Conservation (phyloP, 2,329 filamentous ascomycete species). For the Parascedosporium putredinis region DNA sequence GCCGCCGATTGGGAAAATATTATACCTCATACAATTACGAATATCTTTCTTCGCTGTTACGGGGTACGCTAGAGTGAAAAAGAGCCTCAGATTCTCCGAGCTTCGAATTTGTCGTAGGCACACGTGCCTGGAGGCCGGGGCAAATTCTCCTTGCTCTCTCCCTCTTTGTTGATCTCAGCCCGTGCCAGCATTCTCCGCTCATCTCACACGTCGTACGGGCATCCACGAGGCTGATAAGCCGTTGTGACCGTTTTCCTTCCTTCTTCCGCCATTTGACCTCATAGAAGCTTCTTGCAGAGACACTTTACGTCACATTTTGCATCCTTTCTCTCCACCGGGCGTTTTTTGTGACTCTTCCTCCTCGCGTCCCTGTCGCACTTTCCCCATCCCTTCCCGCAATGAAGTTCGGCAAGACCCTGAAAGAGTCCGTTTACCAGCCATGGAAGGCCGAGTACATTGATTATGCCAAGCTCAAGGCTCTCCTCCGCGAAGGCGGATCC, state of each 20-base stretch:
- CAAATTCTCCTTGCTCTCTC: background rate
- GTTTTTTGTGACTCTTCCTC: background rate
- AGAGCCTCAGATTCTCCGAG: too few species aligned
- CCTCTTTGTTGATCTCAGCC: too few species aligned
- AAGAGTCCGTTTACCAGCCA: slow-evolving; percentile 66
- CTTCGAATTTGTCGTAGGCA: background rate
- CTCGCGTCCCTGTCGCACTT: background rate
- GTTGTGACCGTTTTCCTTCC: too few species aligned
- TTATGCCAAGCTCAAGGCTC: slow-evolving; percentile 82
- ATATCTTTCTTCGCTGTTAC: background rate
- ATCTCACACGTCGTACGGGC: too few species aligned
- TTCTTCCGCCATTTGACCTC: too few species aligned
- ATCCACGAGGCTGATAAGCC: too few species aligned
- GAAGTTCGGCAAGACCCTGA: slow-evolving; percentile 88
- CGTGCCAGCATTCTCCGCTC: too few species aligned
- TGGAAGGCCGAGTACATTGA: slow-evolving; percentile 95
- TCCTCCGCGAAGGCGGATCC: slow-evolving; percentile 66
- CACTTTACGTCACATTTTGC: background rate
- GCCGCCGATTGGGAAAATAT: background rate
- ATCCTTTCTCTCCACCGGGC: background rate
- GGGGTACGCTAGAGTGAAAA: background rate
- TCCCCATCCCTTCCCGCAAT: slow-evolving; percentile 34
- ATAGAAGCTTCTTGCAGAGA: background rate
- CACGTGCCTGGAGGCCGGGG: background rate
- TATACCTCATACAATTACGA: background rate